Conservation (phyloP, 1,284 basidiomycete species). For the Cutaneotrichosporon curvatum region DNA sequence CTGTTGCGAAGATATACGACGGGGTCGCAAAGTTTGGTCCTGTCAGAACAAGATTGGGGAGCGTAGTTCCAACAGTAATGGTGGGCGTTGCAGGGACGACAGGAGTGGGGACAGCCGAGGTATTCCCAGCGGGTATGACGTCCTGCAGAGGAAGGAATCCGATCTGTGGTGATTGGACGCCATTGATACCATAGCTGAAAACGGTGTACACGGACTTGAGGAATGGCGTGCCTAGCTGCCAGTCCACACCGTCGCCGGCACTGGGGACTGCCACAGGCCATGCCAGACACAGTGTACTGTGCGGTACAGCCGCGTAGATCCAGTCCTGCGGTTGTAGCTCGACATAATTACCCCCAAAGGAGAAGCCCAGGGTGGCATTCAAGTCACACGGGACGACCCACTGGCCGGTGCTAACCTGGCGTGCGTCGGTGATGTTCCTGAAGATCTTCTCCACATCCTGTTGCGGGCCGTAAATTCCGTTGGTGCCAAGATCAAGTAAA, state of each 20-base stretch:
- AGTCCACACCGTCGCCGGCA: constrained; percentile 70
- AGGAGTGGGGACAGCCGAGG: no score
- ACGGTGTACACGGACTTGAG: constrained; percentile 73
- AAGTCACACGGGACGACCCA: constrained; percentile 78
- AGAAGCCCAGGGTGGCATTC: constrained; percentile 59
- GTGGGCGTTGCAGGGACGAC: constrained; percentile 21
- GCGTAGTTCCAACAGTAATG: constrained; percentile 56
- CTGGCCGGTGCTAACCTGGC: constrained; percentile 62
- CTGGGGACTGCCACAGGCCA: constrained; percentile 69
- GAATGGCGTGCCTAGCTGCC: constrained; percentile 79
- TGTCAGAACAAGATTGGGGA: constrained; percentile 67
- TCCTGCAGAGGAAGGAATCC: constrained; percentile 37
- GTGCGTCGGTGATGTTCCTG: constrained; percentile 56
- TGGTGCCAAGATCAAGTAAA: constrained; percentile 68
- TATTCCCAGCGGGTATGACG: no score
- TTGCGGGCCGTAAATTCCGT: constrained; percentile 72
- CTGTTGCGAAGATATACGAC: constrained; percentile 58
- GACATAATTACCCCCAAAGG: constrained; percentile 59
- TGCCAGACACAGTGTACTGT: constrained; percentile 64
- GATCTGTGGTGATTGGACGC: constrained; percentile 34
- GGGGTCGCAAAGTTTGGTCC: constrained; percentile 62
- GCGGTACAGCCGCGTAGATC: constrained; percentile 62
- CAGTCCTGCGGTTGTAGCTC: constrained; percentile 73
- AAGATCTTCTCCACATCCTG: constrained; percentile 69
- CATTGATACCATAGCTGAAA: constrained; percentile 49